Conservation (phyloP, 306 rosid species). For the Cucurbita ficifolia region DNA sequence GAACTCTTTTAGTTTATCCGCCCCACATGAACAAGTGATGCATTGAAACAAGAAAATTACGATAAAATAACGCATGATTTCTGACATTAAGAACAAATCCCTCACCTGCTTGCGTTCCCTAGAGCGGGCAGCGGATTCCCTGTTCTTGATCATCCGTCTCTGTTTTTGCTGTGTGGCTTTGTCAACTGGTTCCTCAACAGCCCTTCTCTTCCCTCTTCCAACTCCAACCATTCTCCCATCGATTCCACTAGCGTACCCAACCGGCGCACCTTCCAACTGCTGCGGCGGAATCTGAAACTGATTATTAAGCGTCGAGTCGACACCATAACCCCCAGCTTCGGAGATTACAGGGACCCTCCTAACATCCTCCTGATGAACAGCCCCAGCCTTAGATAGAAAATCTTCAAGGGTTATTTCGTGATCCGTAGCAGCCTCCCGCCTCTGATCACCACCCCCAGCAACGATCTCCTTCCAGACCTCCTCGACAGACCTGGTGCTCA, state of each 20-base stretch:
- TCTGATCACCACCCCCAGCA: background rate
- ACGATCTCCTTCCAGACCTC: conserved; percentile 69
- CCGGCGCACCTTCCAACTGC: conserved; percentile 13
- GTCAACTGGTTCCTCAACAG: conserved; percentile 40
- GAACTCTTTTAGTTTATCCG: background rate
- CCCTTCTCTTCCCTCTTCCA: conserved; percentile 54
- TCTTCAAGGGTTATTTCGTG: conserved; percentile 51
- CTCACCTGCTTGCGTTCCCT: conserved; percentile 81
- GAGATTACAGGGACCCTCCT: conserved; percentile 10
- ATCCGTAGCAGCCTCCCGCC: background rate
- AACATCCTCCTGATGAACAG: conserved; percentile 42
- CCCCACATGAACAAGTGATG: background rate
- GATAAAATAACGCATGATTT: background rate
- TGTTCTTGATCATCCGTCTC: conserved; percentile 75
- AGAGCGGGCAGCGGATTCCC: conserved; percentile 91
- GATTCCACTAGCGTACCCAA: conserved; percentile 20
- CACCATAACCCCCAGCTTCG: conserved; percentile 14
- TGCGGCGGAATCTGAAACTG: conserved; percentile 29
- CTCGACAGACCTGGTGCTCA: conserved; percentile 21
- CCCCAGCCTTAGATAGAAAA: conserved; percentile 40
- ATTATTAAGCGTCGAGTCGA: background rate
- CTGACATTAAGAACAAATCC: background rate
- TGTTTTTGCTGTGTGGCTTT: conserved; percentile 77
- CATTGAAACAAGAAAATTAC: background rate
- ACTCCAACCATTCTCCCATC: conserved; percentile 16